phyloP scores from a whole-genome alignment of 2,329 filamentous ascomycete genomes.

The Gnomoniopsis sp. region DNA sequence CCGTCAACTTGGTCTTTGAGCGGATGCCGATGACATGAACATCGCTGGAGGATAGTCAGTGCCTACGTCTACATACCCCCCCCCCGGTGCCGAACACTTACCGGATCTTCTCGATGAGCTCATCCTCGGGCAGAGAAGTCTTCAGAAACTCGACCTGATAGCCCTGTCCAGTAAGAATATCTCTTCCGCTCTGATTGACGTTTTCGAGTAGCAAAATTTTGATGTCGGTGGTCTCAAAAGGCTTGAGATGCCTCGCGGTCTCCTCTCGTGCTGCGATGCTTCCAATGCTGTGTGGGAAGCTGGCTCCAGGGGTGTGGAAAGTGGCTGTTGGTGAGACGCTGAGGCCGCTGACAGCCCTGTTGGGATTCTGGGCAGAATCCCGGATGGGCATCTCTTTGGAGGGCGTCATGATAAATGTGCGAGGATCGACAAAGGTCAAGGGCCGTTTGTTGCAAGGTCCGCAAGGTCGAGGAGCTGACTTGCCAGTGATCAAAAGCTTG shows the following conservation, averaged over 20 bases:
- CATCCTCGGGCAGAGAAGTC: slow-evolving; percentile 82
- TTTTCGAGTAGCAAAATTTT: slow-evolving; percentile 96
- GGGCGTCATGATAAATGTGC: slow-evolving; percentile 13
- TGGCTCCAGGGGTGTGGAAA: slow-evolving; percentile 71
- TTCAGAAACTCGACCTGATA: slow-evolving; percentile 96
- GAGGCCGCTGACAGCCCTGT: slow-evolving; percentile 50
- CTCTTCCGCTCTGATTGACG: slow-evolving; percentile 84
- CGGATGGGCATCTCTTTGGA: slow-evolving; percentile 15
- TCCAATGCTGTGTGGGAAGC: slow-evolving; percentile 43
- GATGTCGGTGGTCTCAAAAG: slow-evolving; percentile 92
- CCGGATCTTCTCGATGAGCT: slow-evolving; percentile 96
- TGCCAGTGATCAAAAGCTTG: no score
- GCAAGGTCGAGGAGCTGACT: background rate
- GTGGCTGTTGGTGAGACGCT: slow-evolving; percentile 70
- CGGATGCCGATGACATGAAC: slow-evolving; percentile 97
- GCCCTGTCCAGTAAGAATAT: slow-evolving; percentile 79
- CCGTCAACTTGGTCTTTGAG: slow-evolving; percentile 93
- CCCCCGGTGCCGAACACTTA: slow-evolving; percentile 37
- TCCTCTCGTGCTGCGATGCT: slow-evolving; percentile 22
- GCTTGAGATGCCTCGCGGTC: slow-evolving; percentile 73
- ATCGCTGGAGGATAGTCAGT: slow-evolving; percentile 53
- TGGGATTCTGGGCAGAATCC: slow-evolving; percentile 27
- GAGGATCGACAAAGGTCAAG: background rate
- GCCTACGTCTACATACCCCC: background rate
- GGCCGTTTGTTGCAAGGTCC: background rate